Conservation (phyloP, 306 rosid genomes). For the Abrus precatorius region DNA sequence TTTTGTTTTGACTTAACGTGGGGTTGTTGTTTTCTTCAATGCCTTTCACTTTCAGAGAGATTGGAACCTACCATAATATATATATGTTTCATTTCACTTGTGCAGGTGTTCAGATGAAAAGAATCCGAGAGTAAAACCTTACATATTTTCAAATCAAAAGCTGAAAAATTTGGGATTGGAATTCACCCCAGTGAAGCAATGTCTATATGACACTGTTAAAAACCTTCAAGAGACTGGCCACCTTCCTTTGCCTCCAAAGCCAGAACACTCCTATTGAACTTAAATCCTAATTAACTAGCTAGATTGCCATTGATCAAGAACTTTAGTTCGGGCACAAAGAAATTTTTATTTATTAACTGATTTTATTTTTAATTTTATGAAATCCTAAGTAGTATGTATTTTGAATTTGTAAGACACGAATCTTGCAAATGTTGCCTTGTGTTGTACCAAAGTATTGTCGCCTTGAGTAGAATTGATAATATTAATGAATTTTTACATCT, state of each 20-base stretch:
- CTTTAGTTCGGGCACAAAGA: not conserved
- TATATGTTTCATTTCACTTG: not conserved
- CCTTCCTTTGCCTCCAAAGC: constrained; percentile 60
- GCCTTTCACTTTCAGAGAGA: no score
- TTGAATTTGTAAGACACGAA: not conserved
- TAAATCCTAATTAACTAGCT: not conserved
- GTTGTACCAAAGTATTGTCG: not conserved
- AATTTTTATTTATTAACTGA: not conserved
- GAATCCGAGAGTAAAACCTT: constrained; percentile 79
- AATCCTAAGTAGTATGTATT: not conserved
- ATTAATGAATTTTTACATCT: not conserved
- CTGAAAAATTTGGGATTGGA: constrained; percentile 79
- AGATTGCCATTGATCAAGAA: not conserved
- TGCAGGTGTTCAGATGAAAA: constrained; percentile 83
- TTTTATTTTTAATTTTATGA: not conserved
- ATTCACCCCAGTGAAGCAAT: constrained; percentile 76
- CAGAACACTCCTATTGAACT: constrained; percentile 52
- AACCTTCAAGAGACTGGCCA: constrained; percentile 88
- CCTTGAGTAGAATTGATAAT: not conserved
- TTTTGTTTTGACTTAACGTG: no score
- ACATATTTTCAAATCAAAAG: constrained; percentile 76
- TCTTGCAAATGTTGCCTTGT: constrained; percentile 1
- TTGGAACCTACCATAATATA: not conserved
- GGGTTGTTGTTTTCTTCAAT: no score
- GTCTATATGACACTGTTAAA: constrained; percentile 86